A percentile compares a stretch with the other conserved stretches of the same genome.
These are phyloP conservation scores for Barnettozyma populi DNA, from an alignment of 805 yeast genomes.

Conservation along the genomic window DNA sequence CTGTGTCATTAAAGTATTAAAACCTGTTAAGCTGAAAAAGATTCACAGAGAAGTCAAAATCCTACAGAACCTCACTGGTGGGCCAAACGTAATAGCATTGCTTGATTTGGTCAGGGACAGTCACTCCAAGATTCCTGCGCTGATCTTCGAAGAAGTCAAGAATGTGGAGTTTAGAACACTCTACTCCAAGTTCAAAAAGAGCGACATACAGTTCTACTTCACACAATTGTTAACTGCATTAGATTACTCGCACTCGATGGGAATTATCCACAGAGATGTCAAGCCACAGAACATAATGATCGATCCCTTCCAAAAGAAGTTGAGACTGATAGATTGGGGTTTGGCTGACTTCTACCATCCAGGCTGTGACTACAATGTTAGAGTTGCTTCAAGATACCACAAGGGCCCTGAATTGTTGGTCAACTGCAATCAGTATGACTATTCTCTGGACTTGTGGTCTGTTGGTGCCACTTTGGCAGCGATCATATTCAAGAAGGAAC, in stretches of 20 bases:
- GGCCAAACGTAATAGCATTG: conserved; percentile 74
- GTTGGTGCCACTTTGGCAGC: conserved; percentile 92
- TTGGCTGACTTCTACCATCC: conserved; percentile 91
- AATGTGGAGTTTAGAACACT: conserved; percentile 78
- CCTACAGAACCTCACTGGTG: conserved; percentile 76
- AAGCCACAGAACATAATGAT: conserved; percentile 96
- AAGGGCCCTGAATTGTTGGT: conserved; percentile 91
- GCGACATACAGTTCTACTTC: conserved; percentile 79
- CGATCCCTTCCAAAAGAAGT: conserved; percentile 63
- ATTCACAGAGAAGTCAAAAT: conserved; percentile 87
- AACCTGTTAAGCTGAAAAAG: conserved; percentile 90
- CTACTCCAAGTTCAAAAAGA: conserved; percentile 70
- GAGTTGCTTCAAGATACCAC: conserved; percentile 90
- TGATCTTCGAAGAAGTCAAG: conserved; percentile 78
- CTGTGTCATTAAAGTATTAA: conserved; percentile 83
- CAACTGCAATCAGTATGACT: conserved; percentile 83
- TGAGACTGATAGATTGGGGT: conserved; percentile 93
- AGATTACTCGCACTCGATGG: conserved; percentile 90
- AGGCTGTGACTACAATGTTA: conserved; percentile 82
- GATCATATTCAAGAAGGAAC: conserved; percentile 83
- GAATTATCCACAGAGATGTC: conserved; percentile 93
- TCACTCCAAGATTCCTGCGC: conserved; percentile 75
- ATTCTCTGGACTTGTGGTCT: conserved; percentile 90
- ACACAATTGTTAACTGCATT: conserved; percentile 75
- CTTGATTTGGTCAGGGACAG: conserved; percentile 80